Base-by-base conservation (phyloP, 305 asterid species). In the Fraxinus greggii region DNA sequence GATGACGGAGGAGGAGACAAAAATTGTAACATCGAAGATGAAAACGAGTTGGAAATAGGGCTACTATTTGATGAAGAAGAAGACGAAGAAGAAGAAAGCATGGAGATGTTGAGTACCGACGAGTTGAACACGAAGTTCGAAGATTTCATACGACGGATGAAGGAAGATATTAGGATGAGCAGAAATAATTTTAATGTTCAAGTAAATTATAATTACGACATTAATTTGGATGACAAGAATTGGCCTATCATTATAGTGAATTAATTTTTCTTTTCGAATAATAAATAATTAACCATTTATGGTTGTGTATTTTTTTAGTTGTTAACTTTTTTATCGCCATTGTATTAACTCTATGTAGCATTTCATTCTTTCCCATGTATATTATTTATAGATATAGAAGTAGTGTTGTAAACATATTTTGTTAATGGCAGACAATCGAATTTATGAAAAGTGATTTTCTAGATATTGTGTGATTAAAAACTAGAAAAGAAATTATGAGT, bases 81-180 rank as follows among this genome's bases (percentile, higher is more conserved):
- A 3, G 73, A n/a, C n/a, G n/a, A 26, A 48, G 81, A 24, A 32
- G 82, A 36, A 31, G 86, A 78, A 48, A 42, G 77, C 31, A 31
- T 83, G 79, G 88, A 85, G 63, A 38, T 42, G 63, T 28, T 88
- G 77, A 87, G 87, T 12, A 77, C 79, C 10, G 91, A 85, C 29
- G 90, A 88, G 40, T 76, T 88, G 40, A 86, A 86, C 83, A 79
- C 83, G 78, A 88, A 86, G 45, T 88, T 83, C 23, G 91, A 86
- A 3, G 91, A 88, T 38, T 88, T 88, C 56, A 88, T 88, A 26
- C 79, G 74, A 69, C 87, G 75, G 78, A 85, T 81, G 87, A 88
- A 85, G 87, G 88, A 85, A 79, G 84, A 81, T 23, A 78, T 88
- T 19, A 85, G 90, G 82, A 70, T 86, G 29, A 83, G 73, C 79